Conservation (phyloP, 371 early-diverging fungal genomes). For the Mycotypha africana region DNA sequence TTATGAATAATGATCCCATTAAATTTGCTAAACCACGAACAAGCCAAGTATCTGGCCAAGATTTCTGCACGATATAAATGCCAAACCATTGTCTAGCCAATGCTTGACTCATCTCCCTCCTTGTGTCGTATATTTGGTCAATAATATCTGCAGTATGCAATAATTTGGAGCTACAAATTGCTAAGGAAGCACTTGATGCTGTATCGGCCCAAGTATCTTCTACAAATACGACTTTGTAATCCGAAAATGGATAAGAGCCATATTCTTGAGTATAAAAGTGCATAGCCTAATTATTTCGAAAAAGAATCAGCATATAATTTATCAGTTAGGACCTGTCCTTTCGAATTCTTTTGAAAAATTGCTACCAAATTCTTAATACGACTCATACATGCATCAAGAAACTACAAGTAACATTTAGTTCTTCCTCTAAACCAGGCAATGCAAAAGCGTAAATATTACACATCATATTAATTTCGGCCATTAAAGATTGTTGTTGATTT, state of each 20-base stretch:
- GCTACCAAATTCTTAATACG: too few relatives aligned
- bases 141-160: slow-evolving; percentile 74
- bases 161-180: slow-evolving; percentile 61
- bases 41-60: slow-evolving; percentile 88
- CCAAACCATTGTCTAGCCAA: slow-evolving; percentile 94
- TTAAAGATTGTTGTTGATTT: slow-evolving; percentile 39
- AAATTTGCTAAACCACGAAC: slow-evolving; percentile 75
- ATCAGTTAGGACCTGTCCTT: too few relatives aligned
- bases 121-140: slow-evolving; percentile 83
- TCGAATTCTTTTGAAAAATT: too few relatives aligned
- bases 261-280: slow-evolving; percentile 83
- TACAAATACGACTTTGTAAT: slow-evolving; percentile 84
- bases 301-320: too few relatives aligned
- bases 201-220: slow-evolving; percentile 67
- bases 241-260: slow-evolving; percentile 83
- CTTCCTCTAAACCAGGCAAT: slow-evolving; percentile 49
- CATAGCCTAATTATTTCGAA: slow-evolving; percentile 45
- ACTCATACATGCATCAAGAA: slow-evolving; percentile 66
- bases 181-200: slow-evolving; percentile 66
- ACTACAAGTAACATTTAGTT: slow-evolving; percentile 58
- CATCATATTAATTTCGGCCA: slow-evolving; percentile 45
- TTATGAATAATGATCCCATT: slow-evolving; percentile 67
- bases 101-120: slow-evolving; percentile 62
- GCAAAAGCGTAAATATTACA: slow-evolving; percentile 71
- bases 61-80: slow-evolving; percentile 71